phyloP scores from a whole-genome alignment of 345 rosid genomes.

The Populus davidiana region DNA sequence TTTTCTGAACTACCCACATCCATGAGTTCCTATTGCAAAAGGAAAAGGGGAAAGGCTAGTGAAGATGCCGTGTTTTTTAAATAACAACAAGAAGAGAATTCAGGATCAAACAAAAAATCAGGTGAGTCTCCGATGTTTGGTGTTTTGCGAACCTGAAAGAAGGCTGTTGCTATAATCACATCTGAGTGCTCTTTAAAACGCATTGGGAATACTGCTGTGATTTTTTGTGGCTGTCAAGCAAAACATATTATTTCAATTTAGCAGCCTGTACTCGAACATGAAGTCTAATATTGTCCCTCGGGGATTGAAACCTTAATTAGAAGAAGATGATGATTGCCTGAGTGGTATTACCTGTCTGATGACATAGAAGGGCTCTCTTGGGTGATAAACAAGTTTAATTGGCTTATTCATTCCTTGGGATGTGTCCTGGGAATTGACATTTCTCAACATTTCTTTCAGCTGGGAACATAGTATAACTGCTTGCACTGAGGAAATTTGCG shows the following conservation, averaged over 20 bases:
- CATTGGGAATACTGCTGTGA: slow-evolving; percentile 78
- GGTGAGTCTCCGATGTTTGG: not conserved
- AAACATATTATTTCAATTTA: not conserved
- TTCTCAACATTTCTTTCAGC: slow-evolving; percentile 67
- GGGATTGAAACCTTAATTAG: not conserved
- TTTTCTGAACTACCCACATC: slow-evolving; percentile 65
- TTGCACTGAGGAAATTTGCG: slow-evolving; percentile 62
- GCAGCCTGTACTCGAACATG: not conserved
- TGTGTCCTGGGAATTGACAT: slow-evolving; percentile 37
- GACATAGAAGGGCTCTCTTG: slow-evolving; percentile 70
- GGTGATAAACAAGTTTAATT: slow-evolving; percentile 66
- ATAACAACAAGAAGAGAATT: not conserved
- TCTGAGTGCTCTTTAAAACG: slow-evolving; percentile 78
- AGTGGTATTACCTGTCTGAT: slow-evolving; percentile 57
- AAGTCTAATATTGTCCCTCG: not conserved
- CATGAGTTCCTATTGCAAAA: slow-evolving; percentile 55
- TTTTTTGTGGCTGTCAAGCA: slow-evolving; percentile 48
- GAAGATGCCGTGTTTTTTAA: not conserved
- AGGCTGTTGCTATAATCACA: slow-evolving; percentile 69
- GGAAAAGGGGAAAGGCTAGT: not conserved
- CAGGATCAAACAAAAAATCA: not conserved
- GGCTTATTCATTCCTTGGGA: slow-evolving; percentile 48
- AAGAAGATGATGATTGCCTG: not conserved
- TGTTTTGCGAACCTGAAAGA: slow-evolving; percentile 62
- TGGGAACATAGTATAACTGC: slow-evolving; percentile 65